Conservation (phyloP, 164 flowering plant species). For the Magnolia kwangsiensis region DNA sequence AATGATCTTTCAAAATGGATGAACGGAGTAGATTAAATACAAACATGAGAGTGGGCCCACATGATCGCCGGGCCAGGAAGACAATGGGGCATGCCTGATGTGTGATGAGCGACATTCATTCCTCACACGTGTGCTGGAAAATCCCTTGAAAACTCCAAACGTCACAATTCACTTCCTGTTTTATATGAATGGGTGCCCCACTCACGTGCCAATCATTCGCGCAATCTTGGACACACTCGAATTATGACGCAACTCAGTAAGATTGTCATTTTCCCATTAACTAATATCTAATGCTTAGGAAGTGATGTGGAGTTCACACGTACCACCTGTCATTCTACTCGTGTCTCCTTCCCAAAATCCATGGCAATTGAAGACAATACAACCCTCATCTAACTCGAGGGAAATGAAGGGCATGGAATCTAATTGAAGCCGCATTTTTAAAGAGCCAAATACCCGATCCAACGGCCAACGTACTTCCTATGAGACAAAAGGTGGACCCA, state of each 20-base stretch:
- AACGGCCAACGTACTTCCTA: conserved; percentile 5
- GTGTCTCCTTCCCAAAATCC: conserved; percentile 5
- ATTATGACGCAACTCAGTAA: not conserved
- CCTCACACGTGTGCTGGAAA: too few relatives aligned
- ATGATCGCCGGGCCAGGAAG: too few relatives aligned
- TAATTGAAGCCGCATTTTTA: not conserved
- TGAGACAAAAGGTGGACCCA: conserved; percentile 1
- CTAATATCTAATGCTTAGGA: not conserved
- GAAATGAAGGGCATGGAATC: conserved; percentile 13
- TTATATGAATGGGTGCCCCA: not conserved
- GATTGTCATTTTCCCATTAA: not conserved
- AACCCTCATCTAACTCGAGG: not conserved
- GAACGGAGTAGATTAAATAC: too few relatives aligned
- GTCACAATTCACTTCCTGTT: too few relatives aligned
- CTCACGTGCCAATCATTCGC: not conserved
- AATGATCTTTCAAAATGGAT: too few relatives aligned
- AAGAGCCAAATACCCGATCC: conserved; percentile 5
- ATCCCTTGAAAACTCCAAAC: too few relatives aligned
- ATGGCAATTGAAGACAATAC: not conserved
- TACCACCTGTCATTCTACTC: conserved; percentile 9
- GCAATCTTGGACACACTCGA: not conserved
- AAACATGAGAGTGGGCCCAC: too few relatives aligned
- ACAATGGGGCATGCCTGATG: too few relatives aligned
- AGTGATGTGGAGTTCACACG: not conserved
- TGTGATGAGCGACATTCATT: too few relatives aligned